Evolutionary conservation across 2,329 filamentous ascomycete genomes (phyloP).

Genomic region (Orbilia oligospora): DNA sequence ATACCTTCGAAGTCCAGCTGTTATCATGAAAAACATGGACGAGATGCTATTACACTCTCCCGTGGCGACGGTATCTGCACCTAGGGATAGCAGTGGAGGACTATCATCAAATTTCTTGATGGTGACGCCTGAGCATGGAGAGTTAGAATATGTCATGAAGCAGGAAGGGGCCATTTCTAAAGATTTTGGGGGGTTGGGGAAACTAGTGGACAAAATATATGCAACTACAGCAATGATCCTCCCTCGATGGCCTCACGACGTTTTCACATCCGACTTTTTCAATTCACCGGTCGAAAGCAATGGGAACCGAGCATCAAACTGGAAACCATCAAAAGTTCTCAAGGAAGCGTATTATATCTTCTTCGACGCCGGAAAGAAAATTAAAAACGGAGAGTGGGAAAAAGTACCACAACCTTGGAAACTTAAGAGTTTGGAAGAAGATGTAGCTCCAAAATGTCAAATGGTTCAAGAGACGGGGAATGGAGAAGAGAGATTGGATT

Average conservation of each 20-base stretch:
- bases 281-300: background rate
- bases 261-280: slow-evolving; percentile 61
- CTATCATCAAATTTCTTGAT: slow-evolving; percentile 58
- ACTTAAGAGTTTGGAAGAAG: slow-evolving; percentile 58
- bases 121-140: slow-evolving; percentile 54
- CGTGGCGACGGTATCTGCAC: slow-evolving; percentile 32
- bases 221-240: slow-evolving; percentile 56
- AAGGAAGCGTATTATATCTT: slow-evolving; percentile 42
- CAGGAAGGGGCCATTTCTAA: background rate
- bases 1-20: slow-evolving; percentile 60
- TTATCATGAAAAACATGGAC: slow-evolving; percentile 61
- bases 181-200: slow-evolving; percentile 2
- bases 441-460: slow-evolving; percentile 56
- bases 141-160: slow-evolving; percentile 40
- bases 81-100: background rate
- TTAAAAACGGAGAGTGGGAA: slow-evolving; percentile 2
- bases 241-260: slow-evolving; percentile 61
- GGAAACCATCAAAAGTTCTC: slow-evolving; percentile 12
- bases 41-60: slow-evolving; percentile 60
- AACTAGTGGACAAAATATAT: slow-evolving; percentile 54
- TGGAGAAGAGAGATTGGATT: slow-evolving; percentile 30
- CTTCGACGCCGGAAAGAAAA: slow-evolving; percentile 34
- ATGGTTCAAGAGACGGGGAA: background rate
- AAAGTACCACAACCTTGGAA: slow-evolving; percentile 55
- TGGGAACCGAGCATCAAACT: slow-evolving; percentile 1